Conservation (phyloP, 306 rosid genomes). For the Dicorynia guianensis region DNA sequence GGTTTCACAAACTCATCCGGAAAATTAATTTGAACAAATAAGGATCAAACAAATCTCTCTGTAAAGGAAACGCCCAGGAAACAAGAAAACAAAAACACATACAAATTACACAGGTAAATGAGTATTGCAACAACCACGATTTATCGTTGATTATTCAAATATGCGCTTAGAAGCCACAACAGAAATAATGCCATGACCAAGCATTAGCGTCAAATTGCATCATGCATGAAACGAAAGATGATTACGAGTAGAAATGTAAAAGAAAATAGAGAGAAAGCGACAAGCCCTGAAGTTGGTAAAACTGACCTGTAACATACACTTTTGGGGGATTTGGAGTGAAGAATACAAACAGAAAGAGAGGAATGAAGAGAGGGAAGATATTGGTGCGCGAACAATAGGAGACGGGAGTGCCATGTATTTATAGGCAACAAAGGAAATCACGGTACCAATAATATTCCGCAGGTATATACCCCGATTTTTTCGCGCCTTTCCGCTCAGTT, state of each 20-base stretch:
- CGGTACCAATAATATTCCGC: conserved; percentile 33
- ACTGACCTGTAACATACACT: no score
- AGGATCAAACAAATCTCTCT: neutral
- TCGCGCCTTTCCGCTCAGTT: neutral
- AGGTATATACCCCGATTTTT: conserved; percentile 36
- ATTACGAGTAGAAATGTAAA: neutral
- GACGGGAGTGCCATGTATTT: conserved; percentile 27
- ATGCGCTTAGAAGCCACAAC: neutral
- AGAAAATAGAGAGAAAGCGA: neutral
- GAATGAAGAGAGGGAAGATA: neutral
- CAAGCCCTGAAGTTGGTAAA: neutral
- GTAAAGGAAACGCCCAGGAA: neutral
- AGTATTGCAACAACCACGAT: neutral
- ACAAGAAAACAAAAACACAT: neutral
- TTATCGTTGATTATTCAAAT: neutral
- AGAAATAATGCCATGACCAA: no score
- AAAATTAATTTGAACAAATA: neutral
- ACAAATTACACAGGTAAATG: neutral
- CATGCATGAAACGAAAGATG: conserved; percentile 38
- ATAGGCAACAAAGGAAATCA: conserved; percentile 21
- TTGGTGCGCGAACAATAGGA: neutral
- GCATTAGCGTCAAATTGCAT: conserved; percentile 15
- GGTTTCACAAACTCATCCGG: neutral
- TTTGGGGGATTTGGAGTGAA: no score
- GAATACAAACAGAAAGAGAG: neutral